phyloP scores from a whole-genome alignment of 176 grass and related monocot species.

The Lolium perenne region DNA sequence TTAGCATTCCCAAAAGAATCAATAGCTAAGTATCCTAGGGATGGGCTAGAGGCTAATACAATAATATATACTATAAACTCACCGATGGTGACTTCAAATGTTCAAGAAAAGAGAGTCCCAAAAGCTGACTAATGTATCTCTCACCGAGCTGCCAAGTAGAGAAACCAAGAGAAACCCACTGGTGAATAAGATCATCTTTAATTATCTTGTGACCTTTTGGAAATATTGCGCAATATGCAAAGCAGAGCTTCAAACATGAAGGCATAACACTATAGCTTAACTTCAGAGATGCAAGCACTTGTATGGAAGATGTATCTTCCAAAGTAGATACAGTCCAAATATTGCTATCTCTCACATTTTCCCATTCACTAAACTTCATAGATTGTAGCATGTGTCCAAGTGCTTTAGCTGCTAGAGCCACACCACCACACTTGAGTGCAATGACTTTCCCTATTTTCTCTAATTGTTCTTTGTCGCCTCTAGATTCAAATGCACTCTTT shows the following conservation, averaged over 20 bases:
- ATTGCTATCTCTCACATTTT: background rate
- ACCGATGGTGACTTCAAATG: background rate
- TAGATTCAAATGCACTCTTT: background rate
- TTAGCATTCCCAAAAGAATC: too few species aligned
- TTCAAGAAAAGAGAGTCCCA: constrained; percentile 24
- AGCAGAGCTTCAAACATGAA: constrained; percentile 6
- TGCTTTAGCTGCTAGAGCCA: constrained; percentile 42
- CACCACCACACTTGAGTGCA: constrained; percentile 31
- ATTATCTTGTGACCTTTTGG: constrained; percentile 23
- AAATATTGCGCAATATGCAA: constrained; percentile 43
- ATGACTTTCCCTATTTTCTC: constrained; percentile 21
- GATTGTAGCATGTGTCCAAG: constrained; percentile 35
- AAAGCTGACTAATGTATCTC: background rate
- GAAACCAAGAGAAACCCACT: constrained; percentile 42
- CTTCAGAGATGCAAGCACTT: constrained; percentile 30
- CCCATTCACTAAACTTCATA: background rate
- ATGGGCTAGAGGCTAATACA: too few species aligned
- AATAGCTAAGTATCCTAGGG: too few species aligned
- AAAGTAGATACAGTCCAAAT: constrained; percentile 3
- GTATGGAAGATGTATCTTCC: background rate
- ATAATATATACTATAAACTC: background rate
- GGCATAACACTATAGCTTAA: constrained; percentile 42
- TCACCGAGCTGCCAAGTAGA: background rate
- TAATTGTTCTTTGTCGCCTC: background rate
- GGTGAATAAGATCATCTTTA: constrained; percentile 44